phyloP scores from a whole-genome alignment of 2,329 filamentous ascomycete genomes.

The Fusarium torulosum region DNA sequence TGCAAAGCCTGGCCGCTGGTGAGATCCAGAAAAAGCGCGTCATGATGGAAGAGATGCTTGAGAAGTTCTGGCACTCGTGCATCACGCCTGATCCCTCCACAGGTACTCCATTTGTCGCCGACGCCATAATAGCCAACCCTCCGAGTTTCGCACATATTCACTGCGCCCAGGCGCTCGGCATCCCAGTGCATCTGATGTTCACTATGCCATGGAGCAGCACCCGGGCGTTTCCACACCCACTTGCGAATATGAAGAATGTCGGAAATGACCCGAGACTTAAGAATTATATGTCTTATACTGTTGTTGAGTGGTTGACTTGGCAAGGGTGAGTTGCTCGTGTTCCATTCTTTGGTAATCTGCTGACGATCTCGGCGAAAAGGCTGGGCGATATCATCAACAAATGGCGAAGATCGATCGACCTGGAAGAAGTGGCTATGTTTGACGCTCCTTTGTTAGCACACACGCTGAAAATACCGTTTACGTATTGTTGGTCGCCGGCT shows the following conservation, averaged over 20 bases:
- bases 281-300: constrained; percentile 77
- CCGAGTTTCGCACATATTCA: constrained; percentile 63
- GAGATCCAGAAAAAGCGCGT: constrained; percentile 2
- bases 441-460: constrained; percentile 57
- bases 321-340: constrained; percentile 64
- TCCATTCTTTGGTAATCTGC: no score
- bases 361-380: not conserved
- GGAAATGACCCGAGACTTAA: constrained; percentile 55
- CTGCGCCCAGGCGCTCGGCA: constrained; percentile 59
- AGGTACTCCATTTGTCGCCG: constrained; percentile 45
- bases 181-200: constrained; percentile 63
- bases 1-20: not conserved
- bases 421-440: constrained; percentile 74
- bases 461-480: constrained; percentile 76
- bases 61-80: not conserved
- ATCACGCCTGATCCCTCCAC: not conserved
- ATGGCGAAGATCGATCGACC: constrained; percentile 32
- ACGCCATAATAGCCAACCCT: constrained; percentile 65
- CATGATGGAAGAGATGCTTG: constrained; percentile 7
- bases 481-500: constrained; percentile 82
- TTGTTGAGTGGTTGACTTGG: constrained; percentile 83
- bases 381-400: constrained; percentile 39
- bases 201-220: constrained; percentile 83
- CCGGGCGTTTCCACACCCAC: constrained; percentile 77
- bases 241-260: constrained; percentile 75